Evolutionary conservation across 2,329 filamentous ascomycete genomes (phyloP), one percentile per base, ranked within the genome.

Genomic region (Fulvia fulva): DNA sequence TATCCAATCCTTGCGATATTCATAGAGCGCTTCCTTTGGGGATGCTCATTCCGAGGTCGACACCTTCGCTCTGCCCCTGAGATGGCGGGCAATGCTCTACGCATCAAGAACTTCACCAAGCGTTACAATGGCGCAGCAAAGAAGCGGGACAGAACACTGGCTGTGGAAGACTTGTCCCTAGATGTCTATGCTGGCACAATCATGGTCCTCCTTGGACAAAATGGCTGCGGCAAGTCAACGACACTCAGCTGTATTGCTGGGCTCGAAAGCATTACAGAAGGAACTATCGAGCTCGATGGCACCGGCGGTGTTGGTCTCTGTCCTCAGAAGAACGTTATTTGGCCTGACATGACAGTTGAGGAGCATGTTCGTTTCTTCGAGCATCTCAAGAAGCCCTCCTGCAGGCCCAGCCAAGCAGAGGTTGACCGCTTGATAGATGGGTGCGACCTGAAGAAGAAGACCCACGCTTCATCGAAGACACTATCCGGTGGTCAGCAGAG

Each of bases 281-380:
- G 92, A 2, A 80, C 81, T 2, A 94, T 97, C 64, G 84, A 83
- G 23, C 87, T 96, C 47, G 87, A 92, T 63, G 87, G 87, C 0
- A 87, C 85, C 9, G 89, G 89, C 9, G 90, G 90, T 0, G 81
- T 97, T 21, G 92, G 92, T 14, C 86, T 96, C 44, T 93, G 91
- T 57, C 92, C 92, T 0, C 92, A 97, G 71, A 92, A 93, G 78
- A 97, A 97, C 67, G 92, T 97, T 5, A 81, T 97, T 30, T 97
- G 92, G 91, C 88, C 93, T 65, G 87, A 91, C 58, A 76, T 97
- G 56, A 95, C 89, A 0, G 91, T 96, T 0, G 84, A 86, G 67
- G 91, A 96, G 72, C 92, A 96, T 68, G 85, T 96, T 16, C 76
- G 77, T 9, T 89, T 96, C 51, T 96, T 96, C 77, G 93, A 94